Evolutionary conservation across 306 rosid species (phyloP), one percentile per base, ranked within the genome.

Genomic region (Cicer chorassanicum): DNA sequence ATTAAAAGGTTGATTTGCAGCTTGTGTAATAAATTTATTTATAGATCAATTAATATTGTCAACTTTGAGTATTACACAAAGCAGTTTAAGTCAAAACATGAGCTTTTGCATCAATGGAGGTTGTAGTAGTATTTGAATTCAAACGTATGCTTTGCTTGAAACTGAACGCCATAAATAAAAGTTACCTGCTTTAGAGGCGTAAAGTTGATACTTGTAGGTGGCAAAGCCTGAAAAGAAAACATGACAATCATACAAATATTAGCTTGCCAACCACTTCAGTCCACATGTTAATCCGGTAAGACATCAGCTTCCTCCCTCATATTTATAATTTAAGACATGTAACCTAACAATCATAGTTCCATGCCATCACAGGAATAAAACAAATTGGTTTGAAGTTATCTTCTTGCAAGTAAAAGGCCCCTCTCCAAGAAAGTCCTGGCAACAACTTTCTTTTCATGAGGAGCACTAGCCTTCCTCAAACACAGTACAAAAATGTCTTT

Each of bases 131-230:
- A 73, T 41, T 44, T 75, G 5, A 75, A 61, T 72, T 69, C 29
- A 73, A 72, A 62, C 13, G 70, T 41, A 61, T 56, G 63, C 24
- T 39, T 16, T 59, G 38, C 61, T 65, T 65, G 45, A 80, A 71
- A 65, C 13, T 24, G 72, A 56, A 41, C n/a, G 55, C 8, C 59
- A 65, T 14, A 43, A 65, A 78, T 12, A 55, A 51, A 78, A 24
- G 11, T 19, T 81, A 94, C 97, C 98, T 94, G 97, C 82, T 94
- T 88, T 46, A 93, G 83, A 18, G 98, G 98, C 1, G 79, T 88
- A 81, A 93, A 93, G 71, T 74, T 84, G 84, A 93, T 91, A 64
- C 85, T 84, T 21, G 92, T 74, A 72, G 98, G 97, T 9, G 91
- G 87, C 81, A 91, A 85, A 72, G 97, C 97, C 98, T 93, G 93